phyloP scores from a whole-genome alignment of 768 basidiomycete species.

The Myochromella boudieri region DNA sequence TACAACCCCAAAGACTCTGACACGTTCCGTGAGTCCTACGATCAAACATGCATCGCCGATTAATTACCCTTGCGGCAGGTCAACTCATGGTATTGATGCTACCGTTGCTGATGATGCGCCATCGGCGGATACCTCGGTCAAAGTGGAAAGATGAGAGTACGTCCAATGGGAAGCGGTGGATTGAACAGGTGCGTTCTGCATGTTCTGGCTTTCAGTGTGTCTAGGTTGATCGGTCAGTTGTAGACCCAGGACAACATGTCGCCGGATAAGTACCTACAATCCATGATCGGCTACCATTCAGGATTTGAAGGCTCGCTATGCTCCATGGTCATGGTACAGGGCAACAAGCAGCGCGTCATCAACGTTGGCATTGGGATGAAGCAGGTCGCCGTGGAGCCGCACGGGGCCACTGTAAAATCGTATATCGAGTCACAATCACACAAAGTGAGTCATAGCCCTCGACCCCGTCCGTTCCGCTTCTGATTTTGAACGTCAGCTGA shows the following conservation, averaged over 20 bases:
- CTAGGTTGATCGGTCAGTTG: too few relatives aligned
- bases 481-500: conserved; percentile 24
- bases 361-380: conserved; percentile 84
- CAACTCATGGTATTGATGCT: conserved; percentile 72
- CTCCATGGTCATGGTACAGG: conserved; percentile 87
- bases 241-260: conserved; percentile 61
- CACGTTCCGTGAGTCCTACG: conserved; percentile 57
- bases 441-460: conserved; percentile 50
- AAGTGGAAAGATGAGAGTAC: conserved; percentile 71
- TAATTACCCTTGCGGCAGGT: conserved; percentile 37
- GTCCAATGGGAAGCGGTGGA: conserved; percentile 74
- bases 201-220: too few relatives aligned
- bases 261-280: conserved; percentile 62
- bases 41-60: neutral
- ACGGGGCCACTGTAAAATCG: conserved; percentile 54
- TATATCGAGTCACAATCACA: conserved; percentile 75
- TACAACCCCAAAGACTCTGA: conserved; percentile 61
- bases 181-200: conserved; percentile 66
- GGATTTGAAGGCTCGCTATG: conserved; percentile 66
- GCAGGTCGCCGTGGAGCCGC: conserved; percentile 61
- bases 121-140: conserved; percentile 72
- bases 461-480: neutral
- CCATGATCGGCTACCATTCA: conserved; percentile 81
- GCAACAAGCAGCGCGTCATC: conserved; percentile 68
- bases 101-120: conserved; percentile 84